Evolutionary conservation across 2,329 filamentous ascomycete species (phyloP), one percentile per base, ranked within the genome.

Genomic region (Ilyonectria destructans): DNA sequence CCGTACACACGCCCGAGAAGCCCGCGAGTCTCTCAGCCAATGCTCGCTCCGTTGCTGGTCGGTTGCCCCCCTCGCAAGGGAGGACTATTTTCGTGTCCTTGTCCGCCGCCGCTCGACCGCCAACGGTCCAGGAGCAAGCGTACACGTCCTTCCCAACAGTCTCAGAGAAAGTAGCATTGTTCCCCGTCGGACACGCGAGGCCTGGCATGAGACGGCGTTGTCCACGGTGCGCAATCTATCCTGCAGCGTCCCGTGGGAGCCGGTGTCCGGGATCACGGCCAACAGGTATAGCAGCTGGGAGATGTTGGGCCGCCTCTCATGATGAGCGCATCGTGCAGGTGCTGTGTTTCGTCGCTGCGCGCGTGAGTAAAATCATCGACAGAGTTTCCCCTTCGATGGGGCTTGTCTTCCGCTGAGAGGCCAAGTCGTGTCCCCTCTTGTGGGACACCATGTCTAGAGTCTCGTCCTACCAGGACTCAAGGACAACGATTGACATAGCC

Each of bases 241-340:
- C 40, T 43, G 40, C 17, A 43, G 40, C 40, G 8, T 43, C 17
- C 40, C 40, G 40, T 43, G 7, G 5, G 40, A 43, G 40, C 40
- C 40, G 40, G 40, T 15, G 40, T 17, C 40, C 17, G n/a, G 40
- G 15, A 43, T 43, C 40, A 43, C 15, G 40, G 6, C 40, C 40
- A n/a, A 26, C 26, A 26, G 6, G 40, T 19, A 43, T 43, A n/a
- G 17, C 40, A 43, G 40, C 40, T 43, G 15, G 15, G 15, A 17
- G 40, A 43, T 19, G n/a, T 17, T 26, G 10, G 19, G n/a, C 19
- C 10, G 8, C 33, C 19, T 21, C 52, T 57, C 43, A 23, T 49
- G 43, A 29, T 56, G 51, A 62, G 51, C 51, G 33, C 59, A 62
- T 62, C 59, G 29, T 62, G 51, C 51, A 56, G 60, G 33, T 49